These are phyloP conservation scores for Trametes gibbosa DNA, from an alignment of 768 basidiomycete genomes.

Conservation along the genomic window DNA sequence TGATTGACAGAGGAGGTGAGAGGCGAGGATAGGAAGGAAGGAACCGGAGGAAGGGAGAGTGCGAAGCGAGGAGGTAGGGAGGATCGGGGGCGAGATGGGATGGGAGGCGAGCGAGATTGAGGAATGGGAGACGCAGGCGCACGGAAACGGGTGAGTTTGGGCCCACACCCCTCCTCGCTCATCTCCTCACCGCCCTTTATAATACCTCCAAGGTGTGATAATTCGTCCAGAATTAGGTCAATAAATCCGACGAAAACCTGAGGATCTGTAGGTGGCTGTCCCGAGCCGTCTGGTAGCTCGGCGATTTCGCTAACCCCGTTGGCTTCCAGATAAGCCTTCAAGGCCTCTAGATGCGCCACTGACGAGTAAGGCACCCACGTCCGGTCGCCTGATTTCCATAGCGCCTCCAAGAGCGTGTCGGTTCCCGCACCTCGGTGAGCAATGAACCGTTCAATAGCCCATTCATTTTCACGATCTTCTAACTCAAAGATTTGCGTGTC, in stretches of 20 bases:
- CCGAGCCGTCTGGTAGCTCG: not conserved
- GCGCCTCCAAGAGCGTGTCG: conserved; percentile 30
- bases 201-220: not conserved
- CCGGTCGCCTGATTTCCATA: conserved; percentile 34
- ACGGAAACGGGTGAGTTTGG: not conserved
- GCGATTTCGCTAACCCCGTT: conserved; percentile 14
- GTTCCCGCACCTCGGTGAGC: conserved; percentile 28
- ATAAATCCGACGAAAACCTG: conserved; percentile 8
- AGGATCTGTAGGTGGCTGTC: conserved; percentile 1
- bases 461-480: conserved; percentile 24
- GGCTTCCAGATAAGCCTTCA: conserved; percentile 26
- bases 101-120: not conserved
- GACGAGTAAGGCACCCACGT: conserved; percentile 34
- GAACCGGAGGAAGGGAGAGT: not conserved
- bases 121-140: not conserved
- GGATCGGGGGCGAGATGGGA: not conserved
- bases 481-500: conserved; percentile 24
- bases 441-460: conserved; percentile 27
- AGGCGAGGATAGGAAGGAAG: not conserved
- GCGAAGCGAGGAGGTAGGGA: not conserved
- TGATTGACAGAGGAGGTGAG: not conserved
- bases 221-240: not conserved
- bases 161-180: not conserved
- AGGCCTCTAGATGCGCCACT: conserved; percentile 21
- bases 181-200: not conserved